Base-by-base conservation (phyloP, 768 basidiomycete species). In the Russula compacta region DNA sequence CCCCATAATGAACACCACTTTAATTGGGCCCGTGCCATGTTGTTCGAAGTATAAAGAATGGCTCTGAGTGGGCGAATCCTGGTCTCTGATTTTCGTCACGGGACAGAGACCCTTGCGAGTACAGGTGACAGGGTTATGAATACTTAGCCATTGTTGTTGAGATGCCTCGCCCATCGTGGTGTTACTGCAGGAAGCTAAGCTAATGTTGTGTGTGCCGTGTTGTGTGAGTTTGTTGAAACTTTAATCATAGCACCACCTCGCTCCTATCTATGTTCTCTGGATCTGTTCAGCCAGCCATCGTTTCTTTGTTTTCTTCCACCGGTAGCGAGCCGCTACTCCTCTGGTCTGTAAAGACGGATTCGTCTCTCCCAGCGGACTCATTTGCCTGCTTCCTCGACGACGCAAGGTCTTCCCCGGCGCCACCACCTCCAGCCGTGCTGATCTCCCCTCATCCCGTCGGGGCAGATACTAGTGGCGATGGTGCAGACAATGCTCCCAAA, bases 1-100 rank as follows among this genome's bases (percentile, higher is more conserved):
- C 81, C 91, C 90, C 88, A 89, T 90, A 66, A 93, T 83, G 65
- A 90, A 82, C 1, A 92, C 68, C 17, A 92, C 70, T 67, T 88
- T 89, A 61, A 78, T 76, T 10, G 78, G 78, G 0, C 85, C 85
- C 4, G 64, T 73, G 3, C 89, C 91, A 70, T 93, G 91, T 43
- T 84, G 79, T 70, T 91, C 88, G 64, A 79, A 92, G 71, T 92
- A 93, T 2, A 92, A 74, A 0, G 86, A 87, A 68, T 89, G 87
- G 53, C 81, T 84, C 67, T 87, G 81, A 3, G 84, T 61, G 0
- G 78, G 71, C 53, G 77, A 73, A 3, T 71, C 71, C n/a, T 71
- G 74, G 15, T 75, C 72, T 32, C 76, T 76, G 5, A 83, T 72
- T 33, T 75, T 67, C 2, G 83, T 83, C 15, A 90, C 83, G 2